phyloP scores from a whole-genome alignment of 139 green algal species.

The Spirogloea muscicola region DNA sequence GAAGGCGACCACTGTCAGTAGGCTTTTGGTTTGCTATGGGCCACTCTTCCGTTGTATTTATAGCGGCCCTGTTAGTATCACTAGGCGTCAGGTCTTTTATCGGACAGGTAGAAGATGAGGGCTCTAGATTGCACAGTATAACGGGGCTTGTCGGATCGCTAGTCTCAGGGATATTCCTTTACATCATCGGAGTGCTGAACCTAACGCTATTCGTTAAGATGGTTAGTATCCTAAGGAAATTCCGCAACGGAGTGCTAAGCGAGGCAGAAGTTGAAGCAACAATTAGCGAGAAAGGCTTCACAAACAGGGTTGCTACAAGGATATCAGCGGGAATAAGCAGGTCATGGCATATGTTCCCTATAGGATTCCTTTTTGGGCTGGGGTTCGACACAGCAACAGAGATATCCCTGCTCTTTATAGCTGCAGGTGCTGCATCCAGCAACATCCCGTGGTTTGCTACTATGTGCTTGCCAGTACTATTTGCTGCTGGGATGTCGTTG shows the following conservation, averaged over 20 bases:
- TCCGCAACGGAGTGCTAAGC: no score
- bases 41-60: neutral
- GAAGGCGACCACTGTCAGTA: neutral
- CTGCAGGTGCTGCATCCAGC: neutral
- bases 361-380: conserved; percentile 14
- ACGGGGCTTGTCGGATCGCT: neutral
- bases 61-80: no score
- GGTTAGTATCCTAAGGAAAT: neutral
- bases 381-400: conserved; percentile 10
- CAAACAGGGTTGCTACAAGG: no score
- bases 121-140: neutral
- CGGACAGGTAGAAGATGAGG: neutral
- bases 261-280: no score
- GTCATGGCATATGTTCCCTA: conserved; percentile 1
- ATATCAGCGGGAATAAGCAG: neutral
- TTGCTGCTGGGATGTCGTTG: conserved; percentile 10
- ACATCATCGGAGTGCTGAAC: neutral
- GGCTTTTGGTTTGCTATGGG: conserved; percentile 5
- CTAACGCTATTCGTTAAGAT: neutral
- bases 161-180: conserved; percentile 8
- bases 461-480: no score
- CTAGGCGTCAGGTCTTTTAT: neutral
- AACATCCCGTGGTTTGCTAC: no score
- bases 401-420: conserved; percentile 6
- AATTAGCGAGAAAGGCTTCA: no score